Evolutionary conservation across 1,284 basidiomycete species (phyloP).

Genomic region (Ustilago bromivora): DNA sequence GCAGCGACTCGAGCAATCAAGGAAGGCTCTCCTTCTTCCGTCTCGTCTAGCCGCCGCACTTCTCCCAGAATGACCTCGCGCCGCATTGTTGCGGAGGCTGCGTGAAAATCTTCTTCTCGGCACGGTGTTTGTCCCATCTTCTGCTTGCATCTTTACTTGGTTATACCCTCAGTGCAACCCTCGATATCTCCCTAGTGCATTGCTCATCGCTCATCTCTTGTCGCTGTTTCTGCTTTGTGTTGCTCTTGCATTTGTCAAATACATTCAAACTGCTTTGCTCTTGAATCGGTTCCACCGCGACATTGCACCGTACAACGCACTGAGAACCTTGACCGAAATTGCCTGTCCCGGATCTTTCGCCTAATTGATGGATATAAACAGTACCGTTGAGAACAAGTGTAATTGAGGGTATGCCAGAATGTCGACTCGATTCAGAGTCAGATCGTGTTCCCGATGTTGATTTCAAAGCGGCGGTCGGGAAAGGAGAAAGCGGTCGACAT

Average conservation of each 20-base stretch:
- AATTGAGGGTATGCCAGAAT: neutral
- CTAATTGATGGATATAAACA: neutral
- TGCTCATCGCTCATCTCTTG: neutral
- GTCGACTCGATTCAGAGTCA: neutral
- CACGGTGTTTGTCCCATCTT: neutral
- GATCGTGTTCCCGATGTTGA: neutral
- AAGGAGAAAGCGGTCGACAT: conserved; percentile 6
- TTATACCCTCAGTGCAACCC: conserved; percentile 13
- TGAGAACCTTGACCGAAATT: neutral
- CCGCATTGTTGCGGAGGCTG: conserved; percentile 26
- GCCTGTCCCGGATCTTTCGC: neutral
- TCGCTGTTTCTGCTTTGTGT: neutral
- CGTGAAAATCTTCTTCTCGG: neutral
- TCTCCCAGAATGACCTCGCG: conserved; percentile 47
- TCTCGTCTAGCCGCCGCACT: conserved; percentile 45
- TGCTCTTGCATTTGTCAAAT: conserved; percentile 3
- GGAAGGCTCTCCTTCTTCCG: conserved; percentile 33
- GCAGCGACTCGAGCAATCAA: conserved; percentile 18
- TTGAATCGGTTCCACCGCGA: neutral
- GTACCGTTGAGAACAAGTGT: neutral
- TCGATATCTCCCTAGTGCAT: neutral
- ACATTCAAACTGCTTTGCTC: neutral
- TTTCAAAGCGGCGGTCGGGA: conserved; percentile 10
- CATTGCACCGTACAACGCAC: neutral
- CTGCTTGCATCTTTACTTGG: neutral